Evolutionary conservation across 2,329 filamentous ascomycete species (phyloP), one percentile per base, ranked within the genome.

Genomic region (Alternaria sp.): DNA sequence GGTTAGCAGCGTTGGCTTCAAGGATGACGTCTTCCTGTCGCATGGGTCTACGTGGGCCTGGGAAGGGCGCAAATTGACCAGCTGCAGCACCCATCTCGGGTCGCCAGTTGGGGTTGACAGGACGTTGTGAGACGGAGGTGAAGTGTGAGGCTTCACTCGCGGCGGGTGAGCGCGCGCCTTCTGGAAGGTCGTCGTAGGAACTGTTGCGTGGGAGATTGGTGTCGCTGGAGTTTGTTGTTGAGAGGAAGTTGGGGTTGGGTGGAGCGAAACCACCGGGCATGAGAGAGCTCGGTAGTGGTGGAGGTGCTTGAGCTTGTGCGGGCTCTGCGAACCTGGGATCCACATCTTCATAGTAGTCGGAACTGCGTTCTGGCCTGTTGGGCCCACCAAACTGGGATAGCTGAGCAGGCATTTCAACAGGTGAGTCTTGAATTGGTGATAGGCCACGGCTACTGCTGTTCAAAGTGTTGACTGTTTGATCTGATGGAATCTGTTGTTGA

Each of bases 321-420:
- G 81, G 79, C 58, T 87, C 85, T 34, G 89, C 91, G 73, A 97
- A 98, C 58, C 89, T 91, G 45, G 94, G 93, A 67, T 97, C 93
- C 12, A 97, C 88, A 76, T 98, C 94, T 83, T 98, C 95, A 74
- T 96, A 97, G 80, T 98, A 98, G 64, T 86, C 74, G 11, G 84
- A 83, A 51, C 70, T 78, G 25, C 71, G 70, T 38, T 79, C 76
- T 45, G 46, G 34, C 2, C 25, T 57, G 7, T 66, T 64, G 38
- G 70, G 63, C 8, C 58, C 55, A 30, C 68, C 72, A 16, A 71
- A 59, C 12, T 69, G 71, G 9, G 77, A 69, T 12, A 71, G 53
- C 58, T 75, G 76, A 18, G 72, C 74, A 20, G 74, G 72, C 36
- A 75, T 63, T 52, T 77, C 74, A 4, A 78, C 69, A 5, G 78